Evolutionary conservation across 345 rosid genomes (phyloP).

Genomic region (Zanthoxylum bungeanum): DNA sequence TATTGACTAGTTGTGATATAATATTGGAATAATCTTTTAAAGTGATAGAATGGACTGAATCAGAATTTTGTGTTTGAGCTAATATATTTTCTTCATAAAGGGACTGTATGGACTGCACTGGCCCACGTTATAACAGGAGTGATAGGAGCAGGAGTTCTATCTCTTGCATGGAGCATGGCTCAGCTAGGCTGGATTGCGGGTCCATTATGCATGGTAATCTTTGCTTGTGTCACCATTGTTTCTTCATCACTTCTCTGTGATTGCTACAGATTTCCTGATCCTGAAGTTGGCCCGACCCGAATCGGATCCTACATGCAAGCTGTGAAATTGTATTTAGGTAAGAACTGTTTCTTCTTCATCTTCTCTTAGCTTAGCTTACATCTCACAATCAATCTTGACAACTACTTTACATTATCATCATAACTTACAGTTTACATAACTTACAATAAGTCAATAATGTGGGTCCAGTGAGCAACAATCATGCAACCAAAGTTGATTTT

Average conservation of each 20-base stretch:
- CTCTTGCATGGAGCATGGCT: slow-evolving; percentile 70
- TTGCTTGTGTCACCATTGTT: slow-evolving; percentile 48
- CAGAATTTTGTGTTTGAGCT: background rate
- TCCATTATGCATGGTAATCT: slow-evolving; percentile 40
- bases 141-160: slow-evolving; percentile 78
- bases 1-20: too few species aligned
- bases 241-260: slow-evolving; percentile 49
- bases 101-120: slow-evolving; percentile 57
- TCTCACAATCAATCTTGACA: background rate
- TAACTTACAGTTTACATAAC: background rate
- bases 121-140: slow-evolving; percentile 76
- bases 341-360: background rate
- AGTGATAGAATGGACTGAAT: too few species aligned
- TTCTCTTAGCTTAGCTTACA: background rate
- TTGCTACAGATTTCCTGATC: slow-evolving; percentile 55
- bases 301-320: slow-evolving; percentile 46
- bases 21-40: too few species aligned
- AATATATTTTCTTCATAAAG: slow-evolving; percentile 19
- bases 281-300: slow-evolving; percentile 44
- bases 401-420: background rate
- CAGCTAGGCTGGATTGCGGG: slow-evolving; percentile 79
- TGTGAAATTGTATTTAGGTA: slow-evolving; percentile 51
- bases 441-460: background rate
- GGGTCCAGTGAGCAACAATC: background rate
- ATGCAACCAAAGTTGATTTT: background rate